phyloP scores from a whole-genome alignment of 352 stramenopile genomes.

The Aphanomyces stellatus region DNA sequence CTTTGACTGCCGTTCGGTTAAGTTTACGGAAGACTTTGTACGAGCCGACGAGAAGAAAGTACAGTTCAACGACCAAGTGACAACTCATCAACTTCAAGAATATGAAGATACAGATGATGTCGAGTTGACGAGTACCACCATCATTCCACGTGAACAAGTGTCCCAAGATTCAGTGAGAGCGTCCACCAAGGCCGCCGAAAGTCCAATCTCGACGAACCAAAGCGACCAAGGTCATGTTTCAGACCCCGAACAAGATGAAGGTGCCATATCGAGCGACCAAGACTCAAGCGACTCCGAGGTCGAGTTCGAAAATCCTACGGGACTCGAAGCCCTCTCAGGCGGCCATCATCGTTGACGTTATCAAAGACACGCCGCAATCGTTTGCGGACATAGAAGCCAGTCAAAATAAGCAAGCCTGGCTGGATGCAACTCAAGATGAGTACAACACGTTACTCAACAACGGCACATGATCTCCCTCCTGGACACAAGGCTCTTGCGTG shows the following conservation, averaged over 20 bases:
- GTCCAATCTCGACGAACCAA: no score
- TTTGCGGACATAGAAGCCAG: not conserved
- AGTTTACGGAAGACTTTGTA: constrained; percentile 16
- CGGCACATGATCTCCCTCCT: constrained; percentile 17
- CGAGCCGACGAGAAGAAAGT: not conserved
- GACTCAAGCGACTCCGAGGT: not conserved
- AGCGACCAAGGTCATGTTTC: no score
- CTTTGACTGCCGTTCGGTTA: constrained; percentile 3
- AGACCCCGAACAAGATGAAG: no score
- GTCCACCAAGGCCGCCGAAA: no score
- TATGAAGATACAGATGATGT: not conserved
- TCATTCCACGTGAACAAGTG: no score
- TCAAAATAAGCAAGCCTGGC: not conserved
- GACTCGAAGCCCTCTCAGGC: not conserved
- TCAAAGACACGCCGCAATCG: not conserved
- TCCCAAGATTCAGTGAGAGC: no score
- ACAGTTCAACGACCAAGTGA: not conserved
- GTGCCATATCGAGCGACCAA: no score
- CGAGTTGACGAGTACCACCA: no score
- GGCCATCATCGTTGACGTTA: not conserved
- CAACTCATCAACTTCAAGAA: not conserved
- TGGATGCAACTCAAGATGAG: constrained; percentile 18
- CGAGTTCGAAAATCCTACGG: not conserved
- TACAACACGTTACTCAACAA: constrained; percentile 13
- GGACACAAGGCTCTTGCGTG: constrained; percentile 21